These are phyloP conservation scores for Trichoderma cornu-damae DNA, from an alignment of 2,329 filamentous ascomycete genomes.

Conservation along the genomic window DNA sequence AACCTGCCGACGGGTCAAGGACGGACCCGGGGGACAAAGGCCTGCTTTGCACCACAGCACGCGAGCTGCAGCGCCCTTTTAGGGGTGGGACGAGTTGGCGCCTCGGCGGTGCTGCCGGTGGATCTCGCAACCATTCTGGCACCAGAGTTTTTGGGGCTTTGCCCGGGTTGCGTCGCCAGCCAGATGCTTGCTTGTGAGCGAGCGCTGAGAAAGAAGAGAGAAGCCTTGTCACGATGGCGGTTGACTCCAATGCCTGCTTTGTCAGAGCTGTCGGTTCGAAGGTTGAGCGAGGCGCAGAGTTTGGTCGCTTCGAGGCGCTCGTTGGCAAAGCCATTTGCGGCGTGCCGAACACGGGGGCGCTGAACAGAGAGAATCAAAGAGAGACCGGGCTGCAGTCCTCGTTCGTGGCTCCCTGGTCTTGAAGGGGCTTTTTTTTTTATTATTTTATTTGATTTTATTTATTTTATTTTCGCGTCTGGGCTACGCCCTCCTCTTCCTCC, in stretches of 20 bases:
- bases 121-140: constrained; percentile 13
- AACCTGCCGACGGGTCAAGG: constrained; percentile 17
- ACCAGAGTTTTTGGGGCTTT: constrained; percentile 7
- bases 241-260: not conserved
- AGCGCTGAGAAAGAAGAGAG: no score
- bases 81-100: constrained; percentile 4
- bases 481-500: not conserved
- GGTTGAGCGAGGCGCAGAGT: no score
- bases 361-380: no score
- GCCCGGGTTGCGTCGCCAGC: no score
- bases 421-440: not conserved
- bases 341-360: not conserved
- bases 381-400: no score
- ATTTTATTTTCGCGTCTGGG: not conserved
- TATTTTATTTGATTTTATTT: no score
- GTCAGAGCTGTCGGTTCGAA: no score
- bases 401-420: constrained; percentile 7
- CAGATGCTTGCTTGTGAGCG: no score
- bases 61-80: constrained; percentile 24
- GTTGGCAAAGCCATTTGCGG: no score
- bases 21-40: constrained; percentile 3
- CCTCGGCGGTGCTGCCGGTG: constrained; percentile 15
- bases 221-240: not conserved
- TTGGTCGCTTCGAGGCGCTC: no score
- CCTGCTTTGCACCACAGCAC: constrained; percentile 20